phyloP scores from a whole-genome alignment of 352 stramenopile genomes.

The Phytopythium ostracodes region DNA sequence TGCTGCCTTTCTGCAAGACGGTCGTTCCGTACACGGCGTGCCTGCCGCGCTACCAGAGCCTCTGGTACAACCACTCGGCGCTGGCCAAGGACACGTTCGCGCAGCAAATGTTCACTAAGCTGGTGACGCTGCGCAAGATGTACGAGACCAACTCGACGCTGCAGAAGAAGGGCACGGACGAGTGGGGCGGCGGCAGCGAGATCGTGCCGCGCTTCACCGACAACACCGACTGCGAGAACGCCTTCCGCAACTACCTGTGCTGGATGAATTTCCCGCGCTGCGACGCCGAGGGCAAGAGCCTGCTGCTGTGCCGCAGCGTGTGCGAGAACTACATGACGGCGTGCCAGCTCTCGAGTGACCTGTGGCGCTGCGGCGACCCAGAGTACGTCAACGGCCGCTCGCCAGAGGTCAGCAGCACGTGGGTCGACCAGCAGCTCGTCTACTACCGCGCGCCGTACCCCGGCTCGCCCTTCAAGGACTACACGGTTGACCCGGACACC shows the following conservation, averaged over 20 bases:
- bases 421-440: slow-evolving; percentile 53
- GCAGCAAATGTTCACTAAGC: slow-evolving; percentile 61
- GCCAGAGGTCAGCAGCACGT: slow-evolving; percentile 59
- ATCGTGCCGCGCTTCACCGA: slow-evolving; percentile 78
- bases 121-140: slow-evolving; percentile 49
- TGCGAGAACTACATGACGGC: slow-evolving; percentile 90
- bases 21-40: slow-evolving; percentile 75
- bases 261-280: slow-evolving; percentile 92
- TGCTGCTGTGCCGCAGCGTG: slow-evolving; percentile 85
- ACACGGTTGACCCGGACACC: slow-evolving; percentile 61
- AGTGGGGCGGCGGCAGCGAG: slow-evolving; percentile 53
- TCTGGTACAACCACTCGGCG: slow-evolving; percentile 78
- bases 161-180: slow-evolving; percentile 51
- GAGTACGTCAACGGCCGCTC: slow-evolving; percentile 64
- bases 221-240: slow-evolving; percentile 86
- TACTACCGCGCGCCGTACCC: slow-evolving; percentile 80
- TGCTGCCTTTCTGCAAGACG: slow-evolving; percentile 66
- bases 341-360: slow-evolving; percentile 77
- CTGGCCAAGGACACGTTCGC: slow-evolving; percentile 71
- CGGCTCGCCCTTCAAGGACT: slow-evolving; percentile 76
- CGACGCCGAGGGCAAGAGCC: slow-evolving; percentile 71
- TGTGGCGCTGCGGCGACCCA: slow-evolving; percentile 85
- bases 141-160: slow-evolving; percentile 68
- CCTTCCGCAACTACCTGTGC: slow-evolving; percentile 90
- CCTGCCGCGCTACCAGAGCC: slow-evolving; percentile 59